Conservation (phyloP, 345 rosid species). For the Ceriops decandra region DNA sequence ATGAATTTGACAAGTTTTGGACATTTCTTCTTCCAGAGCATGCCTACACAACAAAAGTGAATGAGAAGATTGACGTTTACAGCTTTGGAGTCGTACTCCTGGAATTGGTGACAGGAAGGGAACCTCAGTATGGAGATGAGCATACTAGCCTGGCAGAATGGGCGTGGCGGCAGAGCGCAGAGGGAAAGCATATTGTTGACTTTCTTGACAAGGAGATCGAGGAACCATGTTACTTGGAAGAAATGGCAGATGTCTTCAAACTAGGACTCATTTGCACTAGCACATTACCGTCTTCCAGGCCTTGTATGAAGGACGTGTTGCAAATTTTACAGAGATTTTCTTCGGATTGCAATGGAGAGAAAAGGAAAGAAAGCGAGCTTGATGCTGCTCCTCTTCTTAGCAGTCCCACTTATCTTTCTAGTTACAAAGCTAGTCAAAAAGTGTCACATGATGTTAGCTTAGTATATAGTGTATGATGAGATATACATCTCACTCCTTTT, state of each 20-base stretch:
- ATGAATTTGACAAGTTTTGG: not conserved
- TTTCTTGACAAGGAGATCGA: slow-evolving; percentile 56
- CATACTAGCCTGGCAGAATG: slow-evolving; percentile 73
- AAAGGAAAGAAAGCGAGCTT: slow-evolving; percentile 28
- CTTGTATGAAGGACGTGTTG: slow-evolving; percentile 78
- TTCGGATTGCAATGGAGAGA: slow-evolving; percentile 20
- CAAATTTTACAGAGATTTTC: slow-evolving; percentile 44
- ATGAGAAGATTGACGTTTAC: slow-evolving; percentile 76
- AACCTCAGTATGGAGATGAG: slow-evolving; percentile 60
- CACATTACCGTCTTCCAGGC: slow-evolving; percentile 50
- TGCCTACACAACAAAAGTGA: slow-evolving; percentile 70
- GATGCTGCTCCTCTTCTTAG: slow-evolving; percentile 46
- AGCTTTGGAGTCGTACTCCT: slow-evolving; percentile 92
- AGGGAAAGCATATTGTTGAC: slow-evolving; percentile 43
- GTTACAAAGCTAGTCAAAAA: slow-evolving; percentile 24
- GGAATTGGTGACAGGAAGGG: slow-evolving; percentile 80
- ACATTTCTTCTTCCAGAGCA: slow-evolving; percentile 47
- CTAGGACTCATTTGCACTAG: slow-evolving; percentile 68
- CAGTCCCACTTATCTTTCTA: slow-evolving; percentile 28
- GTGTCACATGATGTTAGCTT: slow-evolving; percentile 8
- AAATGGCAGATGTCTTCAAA: slow-evolving; percentile 60
- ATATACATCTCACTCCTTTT: too few relatives aligned
- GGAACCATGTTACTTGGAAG: slow-evolving; percentile 40
- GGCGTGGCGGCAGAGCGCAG: slow-evolving; percentile 65
- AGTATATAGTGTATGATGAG: slow-evolving; percentile 15